These are phyloP conservation scores for Thozetella sp. DNA, from an alignment of 495 filamentous ascomycete genomes.

Conservation along the genomic window DNA sequence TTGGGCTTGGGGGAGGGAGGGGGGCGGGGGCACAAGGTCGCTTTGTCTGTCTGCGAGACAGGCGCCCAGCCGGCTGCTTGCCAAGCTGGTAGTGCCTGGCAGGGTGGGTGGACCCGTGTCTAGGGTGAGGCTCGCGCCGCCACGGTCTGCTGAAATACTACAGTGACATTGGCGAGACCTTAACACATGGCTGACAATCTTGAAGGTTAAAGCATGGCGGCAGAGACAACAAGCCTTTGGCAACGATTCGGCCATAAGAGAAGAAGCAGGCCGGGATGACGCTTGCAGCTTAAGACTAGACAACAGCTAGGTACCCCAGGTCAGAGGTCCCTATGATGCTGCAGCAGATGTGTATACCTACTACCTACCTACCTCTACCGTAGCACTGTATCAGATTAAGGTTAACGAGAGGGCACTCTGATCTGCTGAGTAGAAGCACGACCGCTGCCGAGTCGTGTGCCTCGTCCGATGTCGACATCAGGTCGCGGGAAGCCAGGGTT, in stretches of 20 bases:
- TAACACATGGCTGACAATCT: neutral
- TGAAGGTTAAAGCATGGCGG: neutral
- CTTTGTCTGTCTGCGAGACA: neutral
- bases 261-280: too few species aligned
- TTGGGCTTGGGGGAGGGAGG: too few species aligned
- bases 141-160: neutral
- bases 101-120: neutral
- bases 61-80: too few species aligned
- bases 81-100: neutral
- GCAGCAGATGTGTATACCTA: too few species aligned
- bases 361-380: neutral
- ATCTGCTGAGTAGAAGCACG: neutral
- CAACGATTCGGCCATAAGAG: neutral
- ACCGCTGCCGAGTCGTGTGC: neutral
- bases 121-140: neutral
- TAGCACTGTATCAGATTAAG: neutral
- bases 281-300: too few species aligned
- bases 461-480: neutral
- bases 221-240: neutral
- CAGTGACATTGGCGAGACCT: constrained; percentile 2
- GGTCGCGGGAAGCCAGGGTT: neutral
- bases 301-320: too few species aligned
- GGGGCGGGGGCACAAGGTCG: too few species aligned
- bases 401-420: too few species aligned
- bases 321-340: too few species aligned